Percentiles rank a stretch among this genome's conserved stretches.
Evolutionary conservation across 202 grass and related monocot species (phyloP).

Genomic region (Setaria viridis): DNA sequence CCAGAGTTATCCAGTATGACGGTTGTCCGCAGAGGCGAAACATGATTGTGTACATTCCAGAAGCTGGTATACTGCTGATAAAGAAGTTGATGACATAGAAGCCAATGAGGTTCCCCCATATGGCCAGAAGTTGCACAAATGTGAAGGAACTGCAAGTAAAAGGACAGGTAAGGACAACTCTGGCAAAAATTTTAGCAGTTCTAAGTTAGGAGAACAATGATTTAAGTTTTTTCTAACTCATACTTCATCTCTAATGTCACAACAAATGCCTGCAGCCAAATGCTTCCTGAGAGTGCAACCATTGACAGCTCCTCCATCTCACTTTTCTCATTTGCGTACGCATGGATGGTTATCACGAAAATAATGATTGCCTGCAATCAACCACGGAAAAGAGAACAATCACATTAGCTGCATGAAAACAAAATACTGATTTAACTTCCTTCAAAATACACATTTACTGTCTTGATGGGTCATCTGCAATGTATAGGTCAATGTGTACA

Average conservation of each 20-base stretch:
- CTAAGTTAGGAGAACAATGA: conserved; percentile 33
- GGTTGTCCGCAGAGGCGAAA: conserved; percentile 83
- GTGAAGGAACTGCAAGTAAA: conserved; percentile 81
- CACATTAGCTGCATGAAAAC: conserved; percentile 23
- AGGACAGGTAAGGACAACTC: conserved; percentile 37
- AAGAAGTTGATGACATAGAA: conserved; percentile 90
- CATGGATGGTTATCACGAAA: conserved; percentile 89
- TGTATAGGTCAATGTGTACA: background rate
- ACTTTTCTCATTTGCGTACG: conserved; percentile 88
- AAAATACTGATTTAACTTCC: background rate
- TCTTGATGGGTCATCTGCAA: conserved; percentile 3
- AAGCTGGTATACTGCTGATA: conserved; percentile 80
- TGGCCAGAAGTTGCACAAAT: conserved; percentile 78
- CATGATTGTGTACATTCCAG: conserved; percentile 93
- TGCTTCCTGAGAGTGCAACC: conserved; percentile 94
- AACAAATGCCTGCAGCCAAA: conserved; percentile 96
- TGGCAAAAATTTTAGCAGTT: background rate
- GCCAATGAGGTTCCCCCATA: conserved; percentile 88
- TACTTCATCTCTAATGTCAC: conserved; percentile 90
- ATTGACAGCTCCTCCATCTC: conserved; percentile 98
- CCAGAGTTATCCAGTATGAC: conserved; percentile 88
- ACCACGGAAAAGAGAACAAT: conserved; percentile 28
- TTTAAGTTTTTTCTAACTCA: conserved; percentile 16
- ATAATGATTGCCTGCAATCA: conserved; percentile 75
- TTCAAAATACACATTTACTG: background rate